Conservation (phyloP, 768 basidiomycete species). For the Mycena indigotica region DNA sequence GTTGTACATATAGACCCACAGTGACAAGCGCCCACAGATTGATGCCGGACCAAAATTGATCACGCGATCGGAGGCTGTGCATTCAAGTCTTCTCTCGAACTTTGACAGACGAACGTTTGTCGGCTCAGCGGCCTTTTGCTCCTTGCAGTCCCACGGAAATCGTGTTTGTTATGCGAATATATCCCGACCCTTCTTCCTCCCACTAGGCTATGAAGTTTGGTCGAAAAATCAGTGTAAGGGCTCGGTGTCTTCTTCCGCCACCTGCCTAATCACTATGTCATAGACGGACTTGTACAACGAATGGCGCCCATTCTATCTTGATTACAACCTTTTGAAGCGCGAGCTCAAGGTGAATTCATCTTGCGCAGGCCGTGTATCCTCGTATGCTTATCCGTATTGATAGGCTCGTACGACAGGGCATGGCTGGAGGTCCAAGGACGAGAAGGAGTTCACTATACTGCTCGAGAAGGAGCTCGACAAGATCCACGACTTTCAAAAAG, state of each 20-base stretch:
- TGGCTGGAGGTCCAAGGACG: constrained; percentile 77
- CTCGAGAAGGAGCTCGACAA: constrained; percentile 90
- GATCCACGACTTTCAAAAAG: constrained; percentile 89
- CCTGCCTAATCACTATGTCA: neutral
- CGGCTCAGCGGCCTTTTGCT: neutral
- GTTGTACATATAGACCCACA: too few species aligned
- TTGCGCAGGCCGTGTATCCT: too few species aligned
- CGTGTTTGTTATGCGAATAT: neutral
- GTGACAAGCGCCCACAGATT: neutral
- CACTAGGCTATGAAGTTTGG: constrained; percentile 19
- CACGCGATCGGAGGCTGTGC: neutral
- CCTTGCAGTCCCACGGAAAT: neutral
- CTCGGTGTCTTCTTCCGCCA: too few species aligned
- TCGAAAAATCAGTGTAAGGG: constrained; percentile 22
- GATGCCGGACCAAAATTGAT: too few species aligned
- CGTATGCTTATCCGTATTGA: constrained; percentile 1
- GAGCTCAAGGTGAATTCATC: constrained; percentile 70
- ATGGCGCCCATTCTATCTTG: constrained; percentile 89
- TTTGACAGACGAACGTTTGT: neutral
- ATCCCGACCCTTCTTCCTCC: neutral
- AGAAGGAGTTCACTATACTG: constrained; percentile 76
- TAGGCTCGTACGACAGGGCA: constrained; percentile 25
- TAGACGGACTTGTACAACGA: constrained; percentile 85
- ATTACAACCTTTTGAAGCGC: constrained; percentile 88
- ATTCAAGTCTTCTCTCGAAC: neutral